Conservation (phyloP, 1,139 yeast genomes). For the Zygosaccharomyces sapae region DNA sequence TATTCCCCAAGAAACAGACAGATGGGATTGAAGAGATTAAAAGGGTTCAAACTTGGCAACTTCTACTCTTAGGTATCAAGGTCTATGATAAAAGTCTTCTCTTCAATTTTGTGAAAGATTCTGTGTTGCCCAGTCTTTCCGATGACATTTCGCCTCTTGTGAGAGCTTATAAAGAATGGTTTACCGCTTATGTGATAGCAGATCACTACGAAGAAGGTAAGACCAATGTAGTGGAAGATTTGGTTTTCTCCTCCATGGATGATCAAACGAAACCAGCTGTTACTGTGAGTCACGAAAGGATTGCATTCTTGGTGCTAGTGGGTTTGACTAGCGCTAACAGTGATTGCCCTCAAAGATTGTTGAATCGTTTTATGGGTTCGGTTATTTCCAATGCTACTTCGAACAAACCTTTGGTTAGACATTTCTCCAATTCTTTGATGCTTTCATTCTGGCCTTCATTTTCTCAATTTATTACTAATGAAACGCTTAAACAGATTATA, state of each 20-base stretch:
- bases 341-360: conserved; percentile 17
- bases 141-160: conserved; percentile 73
- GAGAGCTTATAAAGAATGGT: conserved; percentile 77
- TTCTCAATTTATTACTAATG: conserved; percentile 15
- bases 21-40: conserved; percentile 69
- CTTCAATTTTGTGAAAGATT: conserved; percentile 22
- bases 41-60: conserved; percentile 55
- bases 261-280: conserved; percentile 47
- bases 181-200: conserved; percentile 45
- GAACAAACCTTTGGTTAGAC: conserved; percentile 76
- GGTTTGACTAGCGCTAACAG: conserved; percentile 37
- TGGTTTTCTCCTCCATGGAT: conserved; percentile 30
- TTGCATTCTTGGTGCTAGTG: conserved; percentile 49
- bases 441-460: conserved; percentile 48
- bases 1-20: conserved; percentile 49
- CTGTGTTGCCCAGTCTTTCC: conserved; percentile 38
- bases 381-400: conserved; percentile 72
- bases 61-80: conserved; percentile 43
- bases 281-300: conserved; percentile 58
- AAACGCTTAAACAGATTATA: conserved; percentile 29
- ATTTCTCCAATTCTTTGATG: conserved; percentile 73
- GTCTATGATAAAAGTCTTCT: conserved; percentile 21
- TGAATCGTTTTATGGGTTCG: conserved; percentile 36
- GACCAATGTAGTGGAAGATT: conserved; percentile 33
- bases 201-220: conserved; percentile 30